phyloP scores from a whole-genome alignment of 805 yeast genomes.

The Ogataea paradorogensis region DNA sequence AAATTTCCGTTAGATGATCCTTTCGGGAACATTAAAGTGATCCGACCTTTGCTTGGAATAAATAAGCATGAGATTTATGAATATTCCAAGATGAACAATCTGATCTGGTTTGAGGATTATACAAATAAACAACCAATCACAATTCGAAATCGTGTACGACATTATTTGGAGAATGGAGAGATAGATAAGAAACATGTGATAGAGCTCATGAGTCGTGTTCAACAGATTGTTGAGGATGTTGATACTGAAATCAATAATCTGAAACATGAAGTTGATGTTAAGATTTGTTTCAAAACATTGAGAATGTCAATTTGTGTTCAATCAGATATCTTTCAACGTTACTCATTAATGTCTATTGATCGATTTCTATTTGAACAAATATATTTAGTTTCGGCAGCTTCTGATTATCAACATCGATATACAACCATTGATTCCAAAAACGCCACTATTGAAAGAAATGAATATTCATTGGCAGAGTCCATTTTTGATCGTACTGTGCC shows the following conservation, averaged over 20 bases:
- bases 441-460: conserved; percentile 1
- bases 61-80: conserved; percentile 43
- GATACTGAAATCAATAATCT: conserved; percentile 21
- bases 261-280: conserved; percentile 1
- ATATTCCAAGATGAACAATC: conserved; percentile 39
- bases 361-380: conserved; percentile 26
- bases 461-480: conserved; percentile 11
- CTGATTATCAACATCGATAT: conserved; percentile 25
- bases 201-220: conserved; percentile 13
- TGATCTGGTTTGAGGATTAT: conserved; percentile 69
- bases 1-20: conserved; percentile 14
- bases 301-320: conserved; percentile 21
- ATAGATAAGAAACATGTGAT: conserved; percentile 11
- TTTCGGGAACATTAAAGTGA: conserved; percentile 22
- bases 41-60: conserved; percentile 53
- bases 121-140: conserved; percentile 62
- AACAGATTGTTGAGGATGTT: conserved; percentile 14
- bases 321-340: conserved; percentile 13
- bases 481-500: neutral
- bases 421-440: conserved; percentile 23
- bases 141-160: conserved; percentile 53
- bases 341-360: conserved; percentile 24
- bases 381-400: conserved; percentile 22
- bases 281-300: conserved; percentile 4
- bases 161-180: conserved; percentile 17